Evolutionary conservation across 2,329 filamentous ascomycete genomes (phyloP).

Genomic region (Fusarium sp.): DNA sequence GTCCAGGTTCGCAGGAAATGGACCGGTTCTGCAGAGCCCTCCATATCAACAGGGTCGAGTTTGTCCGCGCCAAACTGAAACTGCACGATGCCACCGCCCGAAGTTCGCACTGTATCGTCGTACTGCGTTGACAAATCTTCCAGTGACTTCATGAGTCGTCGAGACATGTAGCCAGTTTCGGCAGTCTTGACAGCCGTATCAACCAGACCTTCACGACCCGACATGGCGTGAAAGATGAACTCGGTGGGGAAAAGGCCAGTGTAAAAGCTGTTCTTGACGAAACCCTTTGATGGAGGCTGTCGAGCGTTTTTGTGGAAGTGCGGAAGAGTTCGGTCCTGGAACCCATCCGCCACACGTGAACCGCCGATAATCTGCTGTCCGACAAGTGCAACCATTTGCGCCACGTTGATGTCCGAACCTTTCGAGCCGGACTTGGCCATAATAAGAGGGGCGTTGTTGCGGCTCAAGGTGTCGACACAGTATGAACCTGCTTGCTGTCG

Average conservation of each 20-base stretch:
- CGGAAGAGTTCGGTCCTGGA: conserved; percentile 92
- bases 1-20: conserved; percentile 91
- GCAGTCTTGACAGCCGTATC: conserved; percentile 99
- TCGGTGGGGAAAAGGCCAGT: conserved; percentile 88
- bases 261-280: conserved; percentile 97
- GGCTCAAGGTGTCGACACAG: conserved; percentile 88
- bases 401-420: conserved; percentile 96
- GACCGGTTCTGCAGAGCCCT: conserved; percentile 89
- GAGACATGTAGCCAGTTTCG: conserved; percentile 98
- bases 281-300: conserved; percentile 93
- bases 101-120: conserved; percentile 93
- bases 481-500: conserved; percentile 89
- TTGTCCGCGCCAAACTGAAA: conserved; percentile 98
- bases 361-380: conserved; percentile 98
- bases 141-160: conserved; percentile 95
- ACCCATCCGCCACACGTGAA: conserved; percentile 90
- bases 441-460: conserved; percentile 89
- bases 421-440: conserved; percentile 99
- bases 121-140: conserved; percentile 95
- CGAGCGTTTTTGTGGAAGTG: conserved; percentile 95
- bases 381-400: conserved; percentile 97
- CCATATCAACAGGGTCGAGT: conserved; percentile 96
- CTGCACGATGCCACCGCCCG: conserved; percentile 86
- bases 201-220: conserved; percentile 95
- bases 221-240: conserved; percentile 98